Conservation (phyloP, 73 alveolate genomes). For the Paramecium bursaria region DNA sequence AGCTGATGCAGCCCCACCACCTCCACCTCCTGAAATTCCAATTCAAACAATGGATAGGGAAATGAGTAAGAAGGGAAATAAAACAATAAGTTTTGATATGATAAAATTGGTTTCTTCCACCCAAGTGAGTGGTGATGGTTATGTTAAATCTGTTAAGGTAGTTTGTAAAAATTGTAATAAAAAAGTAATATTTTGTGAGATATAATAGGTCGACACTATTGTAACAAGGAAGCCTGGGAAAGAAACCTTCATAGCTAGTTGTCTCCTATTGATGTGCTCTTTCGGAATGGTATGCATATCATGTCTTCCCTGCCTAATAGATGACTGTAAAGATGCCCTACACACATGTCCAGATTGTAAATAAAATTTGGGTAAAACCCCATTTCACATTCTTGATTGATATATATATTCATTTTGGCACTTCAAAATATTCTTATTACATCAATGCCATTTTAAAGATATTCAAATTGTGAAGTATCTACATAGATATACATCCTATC, state of each 20-base stretch:
- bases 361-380: slow-evolving; percentile 11
- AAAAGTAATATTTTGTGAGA: background rate
- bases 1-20: too few species aligned
- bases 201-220: slow-evolving; percentile 18
- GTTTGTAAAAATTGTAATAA: slow-evolving; percentile 10
- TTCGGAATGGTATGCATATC: slow-evolving; percentile 54
- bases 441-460: too few species aligned
- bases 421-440: too few species aligned
- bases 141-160: slow-evolving; percentile 28
- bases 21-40: too few species aligned
- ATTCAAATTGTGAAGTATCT: too few species aligned
- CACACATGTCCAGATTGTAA: slow-evolving; percentile 57
- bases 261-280: slow-evolving; percentile 48
- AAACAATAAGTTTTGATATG: slow-evolving; percentile 1
- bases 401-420: too few species aligned
- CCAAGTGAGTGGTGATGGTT: slow-evolving; percentile 42
- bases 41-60: too few species aligned
- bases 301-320: slow-evolving; percentile 44
- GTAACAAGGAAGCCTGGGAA: slow-evolving; percentile 21
- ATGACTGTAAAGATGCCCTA: slow-evolving; percentile 47
- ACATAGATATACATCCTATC: too few species aligned
- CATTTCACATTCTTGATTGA: slow-evolving; percentile 51
- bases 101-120: slow-evolving; percentile 40
- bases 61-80: background rate
- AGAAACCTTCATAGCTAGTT: slow-evolving; percentile 33